phyloP scores from a whole-genome alignment of 148 eudicot species.

The Chenopodium suecicum region DNA sequence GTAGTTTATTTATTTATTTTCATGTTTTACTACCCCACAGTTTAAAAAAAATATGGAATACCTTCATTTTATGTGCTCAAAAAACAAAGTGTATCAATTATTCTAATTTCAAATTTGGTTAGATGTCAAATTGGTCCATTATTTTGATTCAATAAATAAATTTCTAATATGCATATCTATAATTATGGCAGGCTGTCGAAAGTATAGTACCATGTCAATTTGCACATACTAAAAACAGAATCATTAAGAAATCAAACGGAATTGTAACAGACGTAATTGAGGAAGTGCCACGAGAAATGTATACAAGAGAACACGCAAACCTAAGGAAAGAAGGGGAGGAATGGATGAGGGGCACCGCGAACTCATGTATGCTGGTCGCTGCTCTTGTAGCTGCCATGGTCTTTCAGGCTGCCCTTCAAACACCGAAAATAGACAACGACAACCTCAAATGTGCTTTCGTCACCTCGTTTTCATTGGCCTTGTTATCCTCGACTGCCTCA shows the following conservation, averaged over 20 bases:
- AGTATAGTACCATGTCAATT: not conserved
- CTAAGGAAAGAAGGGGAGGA: slow-evolving; percentile 7
- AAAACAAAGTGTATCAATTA: too few relatives aligned
- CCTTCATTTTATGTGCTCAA: too few relatives aligned
- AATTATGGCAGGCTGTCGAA: not conserved
- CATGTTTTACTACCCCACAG: too few relatives aligned
- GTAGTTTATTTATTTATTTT: too few relatives aligned
- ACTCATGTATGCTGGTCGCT: slow-evolving; percentile 38
- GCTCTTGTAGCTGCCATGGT: slow-evolving; percentile 30
- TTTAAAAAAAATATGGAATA: too few relatives aligned
- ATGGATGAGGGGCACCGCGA: slow-evolving; percentile 16
- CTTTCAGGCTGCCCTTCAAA: not conserved
- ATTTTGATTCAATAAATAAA: too few relatives aligned
- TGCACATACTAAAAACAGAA: not conserved
- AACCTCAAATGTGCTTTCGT: slow-evolving; percentile 4
- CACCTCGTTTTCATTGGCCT: not conserved
- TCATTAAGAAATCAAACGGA: not conserved
- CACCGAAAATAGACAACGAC: slow-evolving; percentile 11
- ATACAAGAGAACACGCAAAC: slow-evolving; percentile 1
- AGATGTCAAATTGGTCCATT: too few relatives aligned
- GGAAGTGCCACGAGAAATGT: slow-evolving; percentile 13
- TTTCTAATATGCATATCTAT: too few relatives aligned
- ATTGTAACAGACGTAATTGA: not conserved
- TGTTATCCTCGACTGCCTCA: not conserved
- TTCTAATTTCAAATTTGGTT: too few relatives aligned